These are phyloP conservation scores for Xylaria venustula DNA, from an alignment of 495 filamentous ascomycete species.

Conservation along the genomic window DNA sequence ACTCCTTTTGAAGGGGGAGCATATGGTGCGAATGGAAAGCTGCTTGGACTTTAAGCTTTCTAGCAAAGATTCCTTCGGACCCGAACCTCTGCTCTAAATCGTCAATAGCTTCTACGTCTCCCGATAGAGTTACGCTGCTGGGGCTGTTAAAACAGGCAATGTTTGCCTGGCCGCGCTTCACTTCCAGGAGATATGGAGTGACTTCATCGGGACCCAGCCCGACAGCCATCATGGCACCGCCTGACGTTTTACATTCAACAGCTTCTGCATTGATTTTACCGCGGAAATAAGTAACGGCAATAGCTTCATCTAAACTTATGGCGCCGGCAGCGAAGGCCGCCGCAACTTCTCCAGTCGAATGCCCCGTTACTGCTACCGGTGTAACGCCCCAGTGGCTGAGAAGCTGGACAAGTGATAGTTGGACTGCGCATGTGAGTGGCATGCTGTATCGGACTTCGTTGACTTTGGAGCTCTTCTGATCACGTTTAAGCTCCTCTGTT, in stretches of 20 bases:
- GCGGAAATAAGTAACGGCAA: conserved; percentile 41
- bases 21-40: conserved; percentile 41
- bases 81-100: conserved; percentile 19
- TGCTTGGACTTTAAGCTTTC: conserved; percentile 28
- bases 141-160: conserved; percentile 46
- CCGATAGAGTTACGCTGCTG: conserved; percentile 38
- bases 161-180: conserved; percentile 22
- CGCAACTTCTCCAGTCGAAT: conserved; percentile 59
- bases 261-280: conserved; percentile 13
- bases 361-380: conserved; percentile 48
- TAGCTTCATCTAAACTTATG: conserved; percentile 35
- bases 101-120: conserved; percentile 29
- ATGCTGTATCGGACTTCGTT: conserved; percentile 35
- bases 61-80: conserved; percentile 35
- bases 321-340: conserved; percentile 33
- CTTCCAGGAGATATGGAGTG: conserved; percentile 14
- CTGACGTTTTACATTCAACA: conserved; percentile 4
- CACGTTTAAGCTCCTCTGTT: conserved; percentile 30
- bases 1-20: conserved; percentile 31
- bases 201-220: conserved; percentile 17
- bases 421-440: conserved; percentile 31
- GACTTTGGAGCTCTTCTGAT: conserved; percentile 22
- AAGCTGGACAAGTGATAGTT: conserved; percentile 48
- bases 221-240: conserved; percentile 35
- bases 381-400: conserved; percentile 44